Percentiles rank a stretch among this genome's conserved stretches.
Conservation (phyloP, 495 filamentous ascomycete genomes). For the Penicillium paxilli region DNA sequence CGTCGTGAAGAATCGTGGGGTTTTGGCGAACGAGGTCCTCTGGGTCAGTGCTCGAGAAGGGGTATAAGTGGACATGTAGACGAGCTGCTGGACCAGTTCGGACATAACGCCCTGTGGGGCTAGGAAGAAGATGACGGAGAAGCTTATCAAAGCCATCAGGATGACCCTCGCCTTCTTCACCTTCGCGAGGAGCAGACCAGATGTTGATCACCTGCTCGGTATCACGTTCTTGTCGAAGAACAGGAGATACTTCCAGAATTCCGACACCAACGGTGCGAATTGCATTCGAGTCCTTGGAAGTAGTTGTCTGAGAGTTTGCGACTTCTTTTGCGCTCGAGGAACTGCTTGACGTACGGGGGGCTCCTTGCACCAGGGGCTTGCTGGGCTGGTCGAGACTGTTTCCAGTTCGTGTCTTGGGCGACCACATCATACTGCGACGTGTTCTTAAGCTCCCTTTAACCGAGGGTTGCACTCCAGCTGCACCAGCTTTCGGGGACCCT, state of each 20-base stretch:
- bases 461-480: constrained; percentile 25
- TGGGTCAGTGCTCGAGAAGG: constrained; percentile 73
- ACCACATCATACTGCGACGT: constrained; percentile 86
- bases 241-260: constrained; percentile 72
- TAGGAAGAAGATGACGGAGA: constrained; percentile 72
- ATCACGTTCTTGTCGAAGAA: constrained; percentile 75
- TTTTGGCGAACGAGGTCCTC: constrained; percentile 79
- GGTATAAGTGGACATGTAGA: constrained; percentile 71
- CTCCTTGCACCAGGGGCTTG: constrained; percentile 33
- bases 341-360: constrained; percentile 55
- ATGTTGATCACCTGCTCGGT: constrained; percentile 76
- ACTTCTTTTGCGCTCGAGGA: constrained; percentile 52
- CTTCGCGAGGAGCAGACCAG: constrained; percentile 67
- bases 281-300: constrained; percentile 45
- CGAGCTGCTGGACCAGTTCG: constrained; percentile 69
- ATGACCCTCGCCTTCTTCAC: constrained; percentile 51
- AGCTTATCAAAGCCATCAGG: constrained; percentile 73
- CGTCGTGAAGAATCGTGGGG: constrained; percentile 81
- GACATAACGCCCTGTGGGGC: constrained; percentile 68
- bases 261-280: constrained; percentile 78
- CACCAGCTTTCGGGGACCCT: constrained; percentile 26
- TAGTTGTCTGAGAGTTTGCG: constrained; percentile 30
- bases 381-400: constrained; percentile 27
- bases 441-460: constrained; percentile 47
- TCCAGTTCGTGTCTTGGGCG: constrained; percentile 37